Conservation (phyloP, 2,329 filamentous ascomycete genomes). For the Sporothrix dimorphospora region DNA sequence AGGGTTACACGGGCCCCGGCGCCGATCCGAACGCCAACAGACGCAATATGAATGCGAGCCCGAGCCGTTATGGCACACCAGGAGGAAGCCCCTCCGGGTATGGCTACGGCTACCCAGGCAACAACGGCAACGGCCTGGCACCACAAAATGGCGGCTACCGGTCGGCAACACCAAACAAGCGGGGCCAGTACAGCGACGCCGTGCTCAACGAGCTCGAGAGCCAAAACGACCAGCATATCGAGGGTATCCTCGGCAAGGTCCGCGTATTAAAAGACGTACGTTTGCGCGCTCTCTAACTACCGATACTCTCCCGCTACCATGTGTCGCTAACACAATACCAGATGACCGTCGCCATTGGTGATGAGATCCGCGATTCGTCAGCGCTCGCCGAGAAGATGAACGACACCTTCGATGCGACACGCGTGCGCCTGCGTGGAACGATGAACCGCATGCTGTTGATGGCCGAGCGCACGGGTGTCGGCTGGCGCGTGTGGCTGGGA, state of each 20-base stretch:
- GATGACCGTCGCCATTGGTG: constrained; percentile 91
- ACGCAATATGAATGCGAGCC: constrained; percentile 51
- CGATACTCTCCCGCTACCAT: not conserved
- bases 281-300: constrained; percentile 21
- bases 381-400: constrained; percentile 94
- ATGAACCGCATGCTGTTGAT: constrained; percentile 98
- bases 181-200: constrained; percentile 88
- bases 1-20: constrained; percentile 67
- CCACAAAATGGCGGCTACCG: constrained; percentile 54
- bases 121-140: constrained; percentile 42
- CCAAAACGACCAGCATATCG: constrained; percentile 89
- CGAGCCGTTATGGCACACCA: constrained; percentile 45
- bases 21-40: constrained; percentile 47
- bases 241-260: constrained; percentile 90
- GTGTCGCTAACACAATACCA: constrained; percentile 42
- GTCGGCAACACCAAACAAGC: constrained; percentile 71
- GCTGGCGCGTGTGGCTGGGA: constrained; percentile 89
- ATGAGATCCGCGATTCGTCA: constrained; percentile 90
- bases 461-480: constrained; percentile 91
- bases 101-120: constrained; percentile 57
- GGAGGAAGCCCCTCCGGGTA: constrained; percentile 46
- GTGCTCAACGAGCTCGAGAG: constrained; percentile 92
- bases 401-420: constrained; percentile 84
- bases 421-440: constrained; percentile 79
- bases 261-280: constrained; percentile 84